Base-by-base conservation (phyloP, 192 early-diverging fungal genomes). In the Funneliformis geosporum region DNA sequence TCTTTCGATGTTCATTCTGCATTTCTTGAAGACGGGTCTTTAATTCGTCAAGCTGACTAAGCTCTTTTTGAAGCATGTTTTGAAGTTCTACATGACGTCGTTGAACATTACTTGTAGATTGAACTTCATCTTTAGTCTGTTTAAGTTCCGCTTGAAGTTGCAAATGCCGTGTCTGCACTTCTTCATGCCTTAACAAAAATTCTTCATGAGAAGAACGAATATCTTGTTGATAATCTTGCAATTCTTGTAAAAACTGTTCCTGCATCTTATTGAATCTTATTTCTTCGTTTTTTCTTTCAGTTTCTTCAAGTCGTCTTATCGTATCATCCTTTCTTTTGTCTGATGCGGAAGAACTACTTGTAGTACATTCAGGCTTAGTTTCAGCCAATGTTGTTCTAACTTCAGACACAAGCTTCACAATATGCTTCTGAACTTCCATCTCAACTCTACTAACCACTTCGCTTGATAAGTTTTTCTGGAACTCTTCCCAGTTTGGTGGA, bases 81-180 rank as follows among this genome's bases (percentile, higher is more conserved):
- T 61, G 73, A 75, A 75, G 47, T 18, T 75, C 73, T 33, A 38
- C 38, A 39, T 61, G 55, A 43, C 39, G 59, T n/a, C n/a, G 33
- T 42, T 38, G 21, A 43, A 44, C 23, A 21, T 9, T 10, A 43
- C 4, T 69, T 27, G 62, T 8, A n/a, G 33, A 40, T 40, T 61
- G 25, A 43, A 61, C n/a, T 39, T 38, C 38, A 61, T 75, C 59
- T 6, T 75, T 23, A n/a, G 28, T 10, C 9, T 39, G 39, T n/a
- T 39, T 1, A 40, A 75, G 38, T 47, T 33, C 10, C 40, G 23
- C 33, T 39, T 39, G 59, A 50, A 33, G 72, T n/a, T 55, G 12
- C 38, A 73, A 28, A 23, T 75, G 73, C 2, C 55, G 55, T 12
- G 25, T 75, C 42, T 75, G 73, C 39, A 75, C 40, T 75, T 75